Base-by-base conservation (phyloP, 441 rosid genomes). In the Mallotus japonicus region DNA sequence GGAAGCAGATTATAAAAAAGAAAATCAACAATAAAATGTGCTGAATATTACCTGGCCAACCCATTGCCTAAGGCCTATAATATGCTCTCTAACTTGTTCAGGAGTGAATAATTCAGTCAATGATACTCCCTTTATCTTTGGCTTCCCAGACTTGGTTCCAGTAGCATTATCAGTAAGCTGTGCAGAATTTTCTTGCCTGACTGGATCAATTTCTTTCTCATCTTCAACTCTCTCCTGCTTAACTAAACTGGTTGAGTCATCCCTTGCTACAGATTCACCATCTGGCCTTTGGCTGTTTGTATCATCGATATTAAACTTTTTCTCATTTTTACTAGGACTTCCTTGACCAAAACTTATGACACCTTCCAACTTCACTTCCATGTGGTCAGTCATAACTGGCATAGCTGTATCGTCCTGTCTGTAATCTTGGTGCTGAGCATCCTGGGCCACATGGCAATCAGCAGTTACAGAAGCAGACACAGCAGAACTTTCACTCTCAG, bases 21-120 rank as follows among this genome's bases (percentile, higher is more conserved):
- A 15, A 34, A 9, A 15, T 0, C 1, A 22, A 19, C 28, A 66
- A 4, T 20, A 19, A 57, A 37, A 10, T 14, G n/a, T 8, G 34
- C 17, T 32, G 46, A 37, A 32, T 50, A 58, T 62, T 84, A 94
- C 99, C 97, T 96, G 99, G 79, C 99, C 99, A 83, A 96, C 99
- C 99, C 99, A 96, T 83, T 81, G 99, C 78, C 99, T 89, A 71
- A 96, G 96, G 69, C 99, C 99, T 14, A 17, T 75, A 71, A 96
- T 96, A 81, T 96, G 99, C 84, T 85, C 94, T 67, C 87, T 90
- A 61, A 96, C 92, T 90, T 96, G 98, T 79, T 96, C 99, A 19
- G 99, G 99, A 61, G 99, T 94, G 84, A 96, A 96, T 76, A 96
- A 82, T 83, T 96, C 99, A 59, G 92, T 96, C 85, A 94, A 72